Percentiles rank a stretch among this genome's conserved stretches.
Evolutionary conservation across 1,284 basidiomycete genomes (phyloP).

Genomic region (Stygiomarasmius scandens): DNA sequence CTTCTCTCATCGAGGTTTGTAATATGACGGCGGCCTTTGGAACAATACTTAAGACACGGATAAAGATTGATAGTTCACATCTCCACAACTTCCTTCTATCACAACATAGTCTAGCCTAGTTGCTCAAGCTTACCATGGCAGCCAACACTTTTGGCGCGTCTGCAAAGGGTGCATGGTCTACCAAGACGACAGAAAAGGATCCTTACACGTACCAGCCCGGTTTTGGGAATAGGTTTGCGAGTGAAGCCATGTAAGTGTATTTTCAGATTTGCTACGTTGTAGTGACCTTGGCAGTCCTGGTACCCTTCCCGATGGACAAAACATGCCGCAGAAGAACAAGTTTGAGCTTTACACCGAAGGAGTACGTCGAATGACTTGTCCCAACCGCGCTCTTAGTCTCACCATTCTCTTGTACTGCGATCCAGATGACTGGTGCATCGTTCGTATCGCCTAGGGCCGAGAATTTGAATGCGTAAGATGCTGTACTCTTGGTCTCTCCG

Average conservation of each 20-base stretch:
- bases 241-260: slow-evolving; percentile 50
- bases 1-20: background rate
- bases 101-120: background rate
- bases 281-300: slow-evolving; percentile 45
- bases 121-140: slow-evolving; percentile 1
- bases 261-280: background rate
- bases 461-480: slow-evolving; percentile 38
- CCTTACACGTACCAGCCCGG: slow-evolving; percentile 62
- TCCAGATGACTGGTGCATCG: slow-evolving; percentile 60
- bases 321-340: slow-evolving; percentile 63
- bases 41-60: too few relatives aligned
- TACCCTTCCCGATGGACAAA: slow-evolving; percentile 55
- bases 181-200: slow-evolving; percentile 42
- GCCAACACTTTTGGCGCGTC: slow-evolving; percentile 34
- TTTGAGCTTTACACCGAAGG: slow-evolving; percentile 65
- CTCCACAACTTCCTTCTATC: background rate
- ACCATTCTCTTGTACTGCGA: slow-evolving; percentile 2
- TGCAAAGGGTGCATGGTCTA: slow-evolving; percentile 43
- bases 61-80: background rate
- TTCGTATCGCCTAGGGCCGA: slow-evolving; percentile 58
- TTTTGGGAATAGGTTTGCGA: slow-evolving; percentile 55
- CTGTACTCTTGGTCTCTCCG: background rate
- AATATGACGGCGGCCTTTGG: background rate
- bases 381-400: background rate
- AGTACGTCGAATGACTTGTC: slow-evolving; percentile 32